Percentiles rank a stretch among this genome's conserved stretches.
phyloP scores from a whole-genome alignment of 108 stramenopile genomes.

The Pseudonitzschia multiseries region DNA sequence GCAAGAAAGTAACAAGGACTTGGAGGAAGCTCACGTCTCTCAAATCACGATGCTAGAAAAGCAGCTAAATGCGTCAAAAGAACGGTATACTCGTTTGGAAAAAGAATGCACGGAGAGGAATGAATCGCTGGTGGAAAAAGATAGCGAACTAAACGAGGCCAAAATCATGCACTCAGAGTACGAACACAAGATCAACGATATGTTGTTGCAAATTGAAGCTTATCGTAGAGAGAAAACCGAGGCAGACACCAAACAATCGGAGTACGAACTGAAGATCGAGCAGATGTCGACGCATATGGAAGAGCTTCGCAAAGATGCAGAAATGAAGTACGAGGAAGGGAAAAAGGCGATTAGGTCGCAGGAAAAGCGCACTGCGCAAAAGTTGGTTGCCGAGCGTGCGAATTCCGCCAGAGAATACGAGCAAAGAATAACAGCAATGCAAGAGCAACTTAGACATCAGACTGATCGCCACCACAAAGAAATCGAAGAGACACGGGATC shows the following conservation, averaged over 20 bases:
- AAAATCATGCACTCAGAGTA: conserved; percentile 28
- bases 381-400: conserved; percentile 38
- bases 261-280: conserved; percentile 23
- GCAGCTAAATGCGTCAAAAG: conserved; percentile 31
- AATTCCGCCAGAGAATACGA: conserved; percentile 44
- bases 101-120: conserved; percentile 26
- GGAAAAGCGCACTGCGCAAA: conserved; percentile 38
- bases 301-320: conserved; percentile 19
- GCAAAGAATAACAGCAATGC: conserved; percentile 40
- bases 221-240: conserved; percentile 13
- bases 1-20: conserved; percentile 19
- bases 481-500: conserved; percentile 34
- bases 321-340: conserved; percentile 34
- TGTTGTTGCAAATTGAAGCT: conserved; percentile 16
- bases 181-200: conserved; percentile 25
- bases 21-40: conserved; percentile 33
- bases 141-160: conserved; percentile 21
- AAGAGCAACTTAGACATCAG: conserved; percentile 47
- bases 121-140: conserved; percentile 16
- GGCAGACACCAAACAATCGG: conserved; percentile 6
- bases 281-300: conserved; percentile 21
- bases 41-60: conserved; percentile 27
- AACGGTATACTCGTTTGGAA: conserved; percentile 19
- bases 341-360: conserved; percentile 32
- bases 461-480: conserved; percentile 51